A percentile compares a stretch with the other conserved stretches of the same genome.
Conservation (phyloP, 2,329 filamentous ascomycete species). For the Bipolaris cookei region DNA sequence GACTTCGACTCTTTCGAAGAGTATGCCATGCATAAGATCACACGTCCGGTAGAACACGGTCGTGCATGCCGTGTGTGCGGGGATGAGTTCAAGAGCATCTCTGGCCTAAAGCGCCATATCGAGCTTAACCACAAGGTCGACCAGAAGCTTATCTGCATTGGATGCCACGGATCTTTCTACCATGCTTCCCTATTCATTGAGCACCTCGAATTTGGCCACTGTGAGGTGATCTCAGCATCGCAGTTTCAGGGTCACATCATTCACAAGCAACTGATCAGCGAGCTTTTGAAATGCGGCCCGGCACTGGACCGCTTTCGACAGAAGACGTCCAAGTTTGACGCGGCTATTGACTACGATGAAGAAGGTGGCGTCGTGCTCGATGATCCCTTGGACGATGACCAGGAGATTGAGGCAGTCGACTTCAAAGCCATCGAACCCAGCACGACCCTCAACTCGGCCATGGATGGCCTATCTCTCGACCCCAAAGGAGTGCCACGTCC, state of each 20-base stretch:
- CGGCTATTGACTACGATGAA: slow-evolving; percentile 37
- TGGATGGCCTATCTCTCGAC: slow-evolving; percentile 27
- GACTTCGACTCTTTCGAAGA: slow-evolving; percentile 55
- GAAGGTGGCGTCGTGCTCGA: slow-evolving; percentile 34
- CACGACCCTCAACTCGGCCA: background rate
- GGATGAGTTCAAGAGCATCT: slow-evolving; percentile 60
- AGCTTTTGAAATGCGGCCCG: slow-evolving; percentile 31
- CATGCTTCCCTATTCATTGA: slow-evolving; percentile 57
- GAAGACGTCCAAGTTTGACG: slow-evolving; percentile 39
- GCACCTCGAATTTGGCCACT: slow-evolving; percentile 63
- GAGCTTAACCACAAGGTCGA: slow-evolving; percentile 55
- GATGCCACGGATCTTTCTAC: slow-evolving; percentile 58
- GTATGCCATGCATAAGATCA: slow-evolving; percentile 56
- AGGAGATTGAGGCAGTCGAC: slow-evolving; percentile 25
- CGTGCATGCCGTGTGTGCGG: slow-evolving; percentile 64
- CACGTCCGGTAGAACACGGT: slow-evolving; percentile 49
- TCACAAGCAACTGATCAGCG: slow-evolving; percentile 57
- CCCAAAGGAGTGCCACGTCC: slow-evolving; percentile 1
- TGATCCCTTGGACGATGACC: slow-evolving; percentile 24
- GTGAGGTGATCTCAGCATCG: slow-evolving; percentile 50
- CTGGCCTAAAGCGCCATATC: slow-evolving; percentile 61
- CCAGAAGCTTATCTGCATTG: slow-evolving; percentile 60
- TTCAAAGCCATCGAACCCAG: slow-evolving; percentile 39
- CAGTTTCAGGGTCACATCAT: slow-evolving; percentile 58
- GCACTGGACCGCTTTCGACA: slow-evolving; percentile 33